phyloP scores from a whole-genome alignment of 352 stramenopile genomes.

The Phytophthora cactorum region DNA sequence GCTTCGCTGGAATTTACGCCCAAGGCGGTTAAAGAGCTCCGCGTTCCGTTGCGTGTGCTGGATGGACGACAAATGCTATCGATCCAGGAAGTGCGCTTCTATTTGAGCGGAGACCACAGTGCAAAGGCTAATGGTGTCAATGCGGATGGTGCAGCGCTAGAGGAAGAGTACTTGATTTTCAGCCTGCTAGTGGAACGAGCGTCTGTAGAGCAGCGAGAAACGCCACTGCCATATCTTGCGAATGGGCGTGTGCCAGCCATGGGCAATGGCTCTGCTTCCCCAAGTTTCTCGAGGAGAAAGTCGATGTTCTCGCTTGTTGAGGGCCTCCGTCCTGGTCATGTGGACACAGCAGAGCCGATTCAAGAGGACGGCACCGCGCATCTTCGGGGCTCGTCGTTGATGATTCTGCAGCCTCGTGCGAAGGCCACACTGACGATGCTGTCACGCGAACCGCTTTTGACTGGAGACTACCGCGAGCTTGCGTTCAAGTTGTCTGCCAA shows the following conservation, averaged over 20 bases:
- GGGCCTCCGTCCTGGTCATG: constrained; percentile 30
- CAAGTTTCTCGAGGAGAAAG: constrained; percentile 81
- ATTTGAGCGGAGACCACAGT: constrained; percentile 36
- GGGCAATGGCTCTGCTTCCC: constrained; percentile 82
- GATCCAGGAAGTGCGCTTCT: constrained; percentile 73
- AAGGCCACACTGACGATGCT: constrained; percentile 66
- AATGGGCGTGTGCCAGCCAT: constrained; percentile 82
- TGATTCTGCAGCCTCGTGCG: constrained; percentile 72
- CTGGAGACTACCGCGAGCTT: constrained; percentile 72
- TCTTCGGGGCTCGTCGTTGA: constrained; percentile 57
- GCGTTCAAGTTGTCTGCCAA: constrained; percentile 65
- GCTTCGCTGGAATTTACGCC: constrained; percentile 58
- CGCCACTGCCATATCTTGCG: constrained; percentile 51
- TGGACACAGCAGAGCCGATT: constrained; percentile 39
- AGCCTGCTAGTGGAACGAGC: constrained; percentile 57
- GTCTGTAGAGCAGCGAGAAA: constrained; percentile 39
- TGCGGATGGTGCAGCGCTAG: constrained; percentile 16
- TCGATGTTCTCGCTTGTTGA: constrained; percentile 72
- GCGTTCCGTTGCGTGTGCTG: constrained; percentile 58
- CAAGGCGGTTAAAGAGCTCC: constrained; percentile 43
- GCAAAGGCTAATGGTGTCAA: constrained; percentile 11
- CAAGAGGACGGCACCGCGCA: constrained; percentile 54
- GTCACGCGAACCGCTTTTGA: constrained; percentile 62
- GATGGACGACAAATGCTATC: constrained; percentile 60
- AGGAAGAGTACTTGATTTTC: constrained; percentile 64